A percentile compares a stretch with the other conserved stretches of the same genome.
Evolutionary conservation across 441 rosid genomes (phyloP).

Genomic region (Flueggea neowawraea): DNA sequence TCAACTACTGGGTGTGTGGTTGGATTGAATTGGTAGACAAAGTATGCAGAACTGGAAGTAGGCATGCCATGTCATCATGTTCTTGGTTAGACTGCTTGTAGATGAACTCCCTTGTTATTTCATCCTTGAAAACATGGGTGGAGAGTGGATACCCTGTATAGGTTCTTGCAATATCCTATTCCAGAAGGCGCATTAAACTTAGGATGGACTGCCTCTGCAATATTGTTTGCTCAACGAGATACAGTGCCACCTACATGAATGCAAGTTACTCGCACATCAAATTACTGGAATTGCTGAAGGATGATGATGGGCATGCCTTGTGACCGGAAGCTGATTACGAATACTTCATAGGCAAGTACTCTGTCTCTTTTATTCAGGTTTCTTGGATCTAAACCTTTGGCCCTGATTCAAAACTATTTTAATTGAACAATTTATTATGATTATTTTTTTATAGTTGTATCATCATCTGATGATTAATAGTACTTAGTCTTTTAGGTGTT

Average conservation of each 20-base stretch:
- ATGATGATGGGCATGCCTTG: slow-evolving; percentile 27
- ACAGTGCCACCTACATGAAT: slow-evolving; percentile 13
- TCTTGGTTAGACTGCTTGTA: neutral
- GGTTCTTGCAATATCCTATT: slow-evolving; percentile 11
- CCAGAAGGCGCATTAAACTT: too few species aligned
- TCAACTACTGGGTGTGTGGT: slow-evolving; percentile 6
- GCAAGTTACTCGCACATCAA: slow-evolving; percentile 26
- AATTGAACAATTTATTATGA: neutral
- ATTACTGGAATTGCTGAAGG: slow-evolving; percentile 25
- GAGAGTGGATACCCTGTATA: slow-evolving; percentile 6
- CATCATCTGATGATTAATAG: neutral
- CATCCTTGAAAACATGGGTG: slow-evolving; percentile 6
- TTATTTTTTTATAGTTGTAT: neutral
- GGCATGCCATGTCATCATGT: slow-evolving; percentile 2
- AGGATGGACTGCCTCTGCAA: neutral
- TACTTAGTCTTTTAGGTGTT: neutral
- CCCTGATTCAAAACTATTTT: neutral
- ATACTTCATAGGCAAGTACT: slow-evolving; percentile 54
- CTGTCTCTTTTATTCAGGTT: slow-evolving; percentile 32
- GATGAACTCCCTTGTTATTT: slow-evolving; percentile 5
- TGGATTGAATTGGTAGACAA: slow-evolving; percentile 8
- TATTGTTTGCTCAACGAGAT: slow-evolving; percentile 15
- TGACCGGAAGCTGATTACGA: slow-evolving; percentile 29
- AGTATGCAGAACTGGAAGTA: slow-evolving; percentile 5
- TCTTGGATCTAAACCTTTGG: slow-evolving; percentile 25